phyloP scores from a whole-genome alignment of 768 basidiomycete species.

The Gloeostereum incarnatum region DNA sequence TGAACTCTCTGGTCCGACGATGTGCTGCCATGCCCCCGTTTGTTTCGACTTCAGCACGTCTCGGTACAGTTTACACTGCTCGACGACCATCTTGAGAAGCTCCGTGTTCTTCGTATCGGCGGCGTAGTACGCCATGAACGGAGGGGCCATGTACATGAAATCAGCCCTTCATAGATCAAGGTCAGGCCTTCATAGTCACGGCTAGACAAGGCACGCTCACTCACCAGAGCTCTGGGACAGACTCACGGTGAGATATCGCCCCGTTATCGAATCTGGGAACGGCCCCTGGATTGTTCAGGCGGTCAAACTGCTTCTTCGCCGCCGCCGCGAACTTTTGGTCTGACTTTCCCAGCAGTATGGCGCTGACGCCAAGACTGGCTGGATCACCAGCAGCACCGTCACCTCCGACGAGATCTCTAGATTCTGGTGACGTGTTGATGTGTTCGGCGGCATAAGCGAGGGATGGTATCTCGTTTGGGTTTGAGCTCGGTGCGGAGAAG shows the following conservation, averaged over 20 bases:
- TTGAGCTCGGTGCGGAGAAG: too few species aligned
- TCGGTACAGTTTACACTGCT: constrained; percentile 37
- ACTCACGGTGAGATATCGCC: constrained; percentile 34
- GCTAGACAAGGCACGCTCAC: constrained; percentile 3
- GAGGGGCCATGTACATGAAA: constrained; percentile 61
- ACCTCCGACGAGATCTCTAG: too few species aligned
- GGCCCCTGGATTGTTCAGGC: constrained; percentile 19
- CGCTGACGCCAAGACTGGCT: constrained; percentile 37
- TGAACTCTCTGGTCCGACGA: constrained; percentile 11
- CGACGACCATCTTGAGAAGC: constrained; percentile 32
- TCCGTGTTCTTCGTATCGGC: constrained; percentile 23
- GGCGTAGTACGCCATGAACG: constrained; percentile 83
- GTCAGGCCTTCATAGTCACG: neutral
- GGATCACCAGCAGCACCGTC: constrained; percentile 37
- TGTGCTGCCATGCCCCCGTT: constrained; percentile 29
- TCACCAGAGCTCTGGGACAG: constrained; percentile 31
- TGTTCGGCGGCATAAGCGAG: too few species aligned
- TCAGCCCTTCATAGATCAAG: constrained; percentile 14
- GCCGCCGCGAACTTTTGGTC: constrained; percentile 20
- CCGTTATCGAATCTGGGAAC: constrained; percentile 32
- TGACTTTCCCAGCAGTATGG: constrained; percentile 30
- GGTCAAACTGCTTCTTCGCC: constrained; percentile 21
- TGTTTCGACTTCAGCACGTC: constrained; percentile 2
- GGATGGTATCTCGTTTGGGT: too few species aligned
- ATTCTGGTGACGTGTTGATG: too few species aligned